phyloP scores from a whole-genome alignment of 768 basidiomycete genomes.

The Phallus indusiatus region DNA sequence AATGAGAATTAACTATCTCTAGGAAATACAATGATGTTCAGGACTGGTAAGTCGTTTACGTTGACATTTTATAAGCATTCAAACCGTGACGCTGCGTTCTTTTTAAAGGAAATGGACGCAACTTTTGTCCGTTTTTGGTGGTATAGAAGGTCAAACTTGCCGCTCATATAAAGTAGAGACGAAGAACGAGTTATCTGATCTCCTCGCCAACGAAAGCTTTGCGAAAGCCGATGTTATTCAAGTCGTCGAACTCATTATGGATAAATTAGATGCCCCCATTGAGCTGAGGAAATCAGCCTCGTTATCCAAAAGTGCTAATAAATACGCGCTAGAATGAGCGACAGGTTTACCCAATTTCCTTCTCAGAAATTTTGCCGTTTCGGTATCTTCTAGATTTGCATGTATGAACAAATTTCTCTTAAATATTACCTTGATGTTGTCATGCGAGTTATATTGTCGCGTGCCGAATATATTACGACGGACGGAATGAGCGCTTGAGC shows the following conservation, averaged over 20 bases:
- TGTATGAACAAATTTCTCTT: too few relatives aligned
- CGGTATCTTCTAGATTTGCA: too few relatives aligned
- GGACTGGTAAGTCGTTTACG: conserved; percentile 39
- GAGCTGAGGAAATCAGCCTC: conserved; percentile 30
- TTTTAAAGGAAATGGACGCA: conserved; percentile 50
- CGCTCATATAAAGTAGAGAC: conserved; percentile 59
- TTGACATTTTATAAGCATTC: not conserved
- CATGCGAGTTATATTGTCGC: not conserved
- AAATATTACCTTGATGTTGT: too few relatives aligned
- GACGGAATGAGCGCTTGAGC: not conserved
- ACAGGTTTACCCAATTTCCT: not conserved
- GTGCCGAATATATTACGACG: not conserved
- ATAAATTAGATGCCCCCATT: conserved; percentile 59
- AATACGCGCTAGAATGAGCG: too few relatives aligned
- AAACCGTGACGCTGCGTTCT: not conserved
- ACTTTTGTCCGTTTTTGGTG: conserved; percentile 52
- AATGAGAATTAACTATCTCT: conserved; percentile 2
- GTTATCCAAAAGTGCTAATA: not conserved
- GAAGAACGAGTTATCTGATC: conserved; percentile 53
- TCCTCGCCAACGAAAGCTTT: conserved; percentile 60
- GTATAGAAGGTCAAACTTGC: conserved; percentile 34
- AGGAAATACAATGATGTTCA: conserved; percentile 84
- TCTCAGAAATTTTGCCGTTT: not conserved
- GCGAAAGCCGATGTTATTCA: conserved; percentile 57
- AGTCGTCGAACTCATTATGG: conserved; percentile 76